Base-by-base conservation (phyloP, 305 asterid genomes). In the Andrographis paniculata region DNA sequence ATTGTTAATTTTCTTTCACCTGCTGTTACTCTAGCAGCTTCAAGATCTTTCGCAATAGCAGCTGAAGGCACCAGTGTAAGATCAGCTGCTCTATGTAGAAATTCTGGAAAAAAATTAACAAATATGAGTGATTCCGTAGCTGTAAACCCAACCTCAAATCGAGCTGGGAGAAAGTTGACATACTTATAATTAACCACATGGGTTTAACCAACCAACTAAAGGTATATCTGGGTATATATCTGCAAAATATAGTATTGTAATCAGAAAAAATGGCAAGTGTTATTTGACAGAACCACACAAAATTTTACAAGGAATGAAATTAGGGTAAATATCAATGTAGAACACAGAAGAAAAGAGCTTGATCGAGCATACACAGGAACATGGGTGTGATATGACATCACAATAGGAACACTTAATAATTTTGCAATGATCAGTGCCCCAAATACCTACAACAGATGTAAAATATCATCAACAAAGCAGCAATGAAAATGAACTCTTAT, bases 321-420 rank as follows among this genome's bases (percentile, higher is more conserved):
- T 54, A 28, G 5, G 11, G 42, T 33, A 33, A 2, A 13, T 7
- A 39, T n/a, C n/a, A n/a, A n/a, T n/a, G n/a, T n/a, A n/a, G n/a
- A n/a, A n/a, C n/a, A n/a, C n/a, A 42, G 52, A 35, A 15, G 51
- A 16, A 36, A 45, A 52, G 39, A 50, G 54, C 27, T 17, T 9
- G n/a, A n/a, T n/a, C n/a, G n/a, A 69, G 58, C 88, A 19, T 84
- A 92, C 99, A 87, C 95, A 51, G 99, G 99, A 51, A 92, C 93
- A 43, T 92, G 99, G 44, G 99, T 92, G 74, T 92, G 99, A 56
- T 92, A 92, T 4, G 97, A 92, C 95, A 92, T 77, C 51, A 92
- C 97, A 30, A 92, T 58, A 17, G 99, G 99, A 22, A 84, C 97
- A 3, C 71, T 70, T 9, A 92, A 71, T 40, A 87, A 63, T 67